Evolutionary conservation across 176 grass and related monocot species (phyloP), one percentile per base, ranked within the genome.

Genomic region (Rhynchospora tenuis): DNA sequence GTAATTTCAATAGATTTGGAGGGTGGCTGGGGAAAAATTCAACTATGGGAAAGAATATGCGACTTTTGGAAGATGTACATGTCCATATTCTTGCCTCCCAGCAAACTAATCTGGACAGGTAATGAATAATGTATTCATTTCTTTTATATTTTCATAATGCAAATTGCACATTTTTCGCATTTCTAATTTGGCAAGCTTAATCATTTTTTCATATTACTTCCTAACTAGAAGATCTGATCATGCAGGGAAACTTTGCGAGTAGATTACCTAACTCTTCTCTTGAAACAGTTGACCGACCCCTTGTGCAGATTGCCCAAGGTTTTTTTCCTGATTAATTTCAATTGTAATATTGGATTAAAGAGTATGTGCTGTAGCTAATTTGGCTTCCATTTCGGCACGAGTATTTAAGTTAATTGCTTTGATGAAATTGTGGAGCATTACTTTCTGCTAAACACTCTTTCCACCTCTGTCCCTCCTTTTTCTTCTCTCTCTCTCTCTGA

Each of bases 1-100:
- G 97, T 11, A 99, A 99, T 33, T 99, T 92, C 62, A 99, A 99
- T 89, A 96, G 97, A 62, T 99, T 99, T 93, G 97, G 97, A 86
- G 97, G 97, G 84, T 99, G 97, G 97, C 85, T 99, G 75, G 97
- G 97, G 7, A 99, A 99, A 83, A 82, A 99, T 81, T 99, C 97
- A 47, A 96, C 97, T 10, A 93, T 73, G 51, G 92, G 91, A 84
- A 99, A 99, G 86, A 99, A 99, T 81, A 91, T 64, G 82, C 91
- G 97, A 76, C 93, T 99, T 80, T 75, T 99, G 87, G 97, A 93
- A 74, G 97, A 99, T 92, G 88, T 81, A 66, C 97, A 96, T 90
- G 75, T 84, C 73, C 97, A 99, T 91, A 88, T 99, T 88, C 91
- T 99, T 90, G 82, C 97, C 12, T 99, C 97, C 38, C 91, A 90